A percentile compares a stretch with the other conserved stretches of the same genome.
phyloP scores from a whole-genome alignment of 192 early-diverging fungal species.

The Backusella circina region DNA sequence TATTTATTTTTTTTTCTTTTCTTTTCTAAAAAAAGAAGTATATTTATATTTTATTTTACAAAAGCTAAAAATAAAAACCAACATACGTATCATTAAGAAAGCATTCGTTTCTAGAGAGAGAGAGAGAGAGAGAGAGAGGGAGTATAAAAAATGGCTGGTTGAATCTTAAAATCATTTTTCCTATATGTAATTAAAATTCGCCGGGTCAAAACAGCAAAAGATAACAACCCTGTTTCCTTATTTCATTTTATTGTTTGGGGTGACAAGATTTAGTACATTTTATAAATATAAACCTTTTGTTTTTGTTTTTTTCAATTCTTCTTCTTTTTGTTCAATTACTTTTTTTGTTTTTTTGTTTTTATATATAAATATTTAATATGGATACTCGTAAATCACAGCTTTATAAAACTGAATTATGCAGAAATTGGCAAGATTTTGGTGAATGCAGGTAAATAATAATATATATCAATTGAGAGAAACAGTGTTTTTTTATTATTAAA shows the following conservation, averaged over 20 bases:
- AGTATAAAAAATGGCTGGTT: background rate
- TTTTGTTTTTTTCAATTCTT: background rate
- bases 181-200: constrained; percentile 1
- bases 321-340: constrained; percentile 1
- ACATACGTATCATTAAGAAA: background rate
- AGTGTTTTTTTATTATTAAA: no score
- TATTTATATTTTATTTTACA: background rate
- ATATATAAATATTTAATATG: constrained; percentile 1
- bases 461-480: background rate
- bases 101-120: no score
- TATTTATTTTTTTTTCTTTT: background rate
- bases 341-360: background rate
- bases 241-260: constrained; percentile 4
- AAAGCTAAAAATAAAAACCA: background rate
- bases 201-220: background rate
- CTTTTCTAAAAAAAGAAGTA: background rate
- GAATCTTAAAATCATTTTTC: constrained; percentile 13
- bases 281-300: background rate
- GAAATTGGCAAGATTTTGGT: constrained; percentile 47
- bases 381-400: constrained; percentile 14
- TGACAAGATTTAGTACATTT: background rate
- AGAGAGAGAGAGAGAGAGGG: no score
- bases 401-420: constrained; percentile 48
- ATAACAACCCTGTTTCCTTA: background rate
- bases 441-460: constrained; percentile 37